phyloP scores from a whole-genome alignment of 2,329 filamentous ascomycete genomes.

The Sclerotinia sclerotiorum region DNA sequence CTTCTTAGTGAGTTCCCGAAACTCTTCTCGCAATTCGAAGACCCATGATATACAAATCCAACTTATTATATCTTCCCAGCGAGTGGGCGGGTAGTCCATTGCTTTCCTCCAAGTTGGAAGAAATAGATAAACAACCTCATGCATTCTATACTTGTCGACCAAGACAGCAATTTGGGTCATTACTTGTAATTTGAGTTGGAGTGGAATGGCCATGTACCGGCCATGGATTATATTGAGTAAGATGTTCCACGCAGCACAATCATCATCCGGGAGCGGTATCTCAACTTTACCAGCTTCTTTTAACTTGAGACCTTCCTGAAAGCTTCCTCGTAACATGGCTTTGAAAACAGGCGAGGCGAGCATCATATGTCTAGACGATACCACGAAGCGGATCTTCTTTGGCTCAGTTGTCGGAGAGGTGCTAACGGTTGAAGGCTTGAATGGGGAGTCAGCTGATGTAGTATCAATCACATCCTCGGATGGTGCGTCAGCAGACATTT shows the following conservation, averaged over 20 bases:
- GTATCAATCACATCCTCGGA: no score
- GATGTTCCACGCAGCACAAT: not conserved
- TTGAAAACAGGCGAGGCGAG: not conserved
- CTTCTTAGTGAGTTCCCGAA: no score
- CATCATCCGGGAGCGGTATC: not conserved
- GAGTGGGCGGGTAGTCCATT: no score
- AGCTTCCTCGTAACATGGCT: not conserved
- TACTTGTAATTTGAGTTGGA: not conserved
- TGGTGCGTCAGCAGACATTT: no score
- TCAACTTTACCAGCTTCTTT: not conserved
- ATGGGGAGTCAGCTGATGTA: no score
- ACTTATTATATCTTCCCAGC: not conserved
- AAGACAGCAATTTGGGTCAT: not conserved
- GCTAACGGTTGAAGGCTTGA: no score
- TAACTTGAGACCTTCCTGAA: not conserved
- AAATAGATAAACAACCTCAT: slow-evolving; percentile 3
- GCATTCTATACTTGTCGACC: slow-evolving; percentile 9
- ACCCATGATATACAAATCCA: slow-evolving; percentile 8
- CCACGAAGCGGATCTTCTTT: not conserved
- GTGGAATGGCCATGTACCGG: not conserved
- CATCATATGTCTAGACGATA: not conserved
- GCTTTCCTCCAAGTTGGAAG: not conserved
- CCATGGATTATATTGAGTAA: slow-evolving; percentile 9
- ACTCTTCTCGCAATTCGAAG: no score
- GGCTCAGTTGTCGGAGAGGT: not conserved